Conservation (phyloP, 768 basidiomycete species). For the Albatrellus ellisii region DNA sequence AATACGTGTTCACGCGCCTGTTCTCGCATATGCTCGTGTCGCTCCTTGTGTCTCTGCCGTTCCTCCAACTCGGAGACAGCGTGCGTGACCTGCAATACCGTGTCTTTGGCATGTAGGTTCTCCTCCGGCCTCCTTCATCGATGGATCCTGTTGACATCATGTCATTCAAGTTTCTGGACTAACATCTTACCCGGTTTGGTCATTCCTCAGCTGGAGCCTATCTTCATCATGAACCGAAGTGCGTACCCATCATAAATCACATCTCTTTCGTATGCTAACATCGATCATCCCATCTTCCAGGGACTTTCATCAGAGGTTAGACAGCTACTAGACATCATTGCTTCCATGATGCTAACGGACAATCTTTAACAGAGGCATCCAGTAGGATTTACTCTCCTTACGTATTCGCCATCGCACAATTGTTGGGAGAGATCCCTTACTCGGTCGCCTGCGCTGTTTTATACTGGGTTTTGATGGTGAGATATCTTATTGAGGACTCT, state of each 20-base stretch:
- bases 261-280: background rate
- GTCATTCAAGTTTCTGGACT: conserved; percentile 36
- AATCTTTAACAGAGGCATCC: conserved; percentile 43
- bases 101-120: conserved; percentile 50
- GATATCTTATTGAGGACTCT: conserved; percentile 3
- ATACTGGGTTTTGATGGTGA: conserved; percentile 70
- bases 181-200: conserved; percentile 63
- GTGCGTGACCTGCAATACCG: conserved; percentile 66
- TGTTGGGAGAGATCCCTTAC: conserved; percentile 75
- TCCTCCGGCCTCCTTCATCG: background rate
- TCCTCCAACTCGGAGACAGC: conserved; percentile 60
- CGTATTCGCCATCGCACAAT: conserved; percentile 75
- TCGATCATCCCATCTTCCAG: background rate
- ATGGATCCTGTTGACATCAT: background rate
- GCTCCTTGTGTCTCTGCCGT: conserved; percentile 62
- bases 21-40: conserved; percentile 65
- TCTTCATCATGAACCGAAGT: conserved; percentile 62
- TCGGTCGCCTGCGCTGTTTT: conserved; percentile 54
- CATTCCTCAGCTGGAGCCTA: conserved; percentile 71
- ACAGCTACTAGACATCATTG: background rate
- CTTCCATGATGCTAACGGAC: conserved; percentile 13
- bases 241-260: background rate
- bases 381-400: conserved; percentile 81
- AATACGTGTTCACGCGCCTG: conserved; percentile 76
- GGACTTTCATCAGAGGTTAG: conserved; percentile 3